phyloP scores from a whole-genome alignment of 179 eudicot species.

The Dionaea muscipula region DNA sequence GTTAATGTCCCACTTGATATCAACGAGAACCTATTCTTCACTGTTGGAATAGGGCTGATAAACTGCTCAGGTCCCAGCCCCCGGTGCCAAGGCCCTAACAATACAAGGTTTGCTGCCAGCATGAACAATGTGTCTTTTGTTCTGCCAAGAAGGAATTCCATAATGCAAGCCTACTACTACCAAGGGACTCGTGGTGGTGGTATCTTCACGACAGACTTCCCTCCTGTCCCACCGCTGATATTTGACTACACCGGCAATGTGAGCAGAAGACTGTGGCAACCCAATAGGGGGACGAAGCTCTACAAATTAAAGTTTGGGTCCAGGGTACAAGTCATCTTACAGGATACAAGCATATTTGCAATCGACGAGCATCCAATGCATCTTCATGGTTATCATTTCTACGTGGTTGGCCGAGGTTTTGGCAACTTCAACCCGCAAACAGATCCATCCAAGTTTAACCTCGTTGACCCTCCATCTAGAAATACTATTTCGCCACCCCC shows the following conservation, averaged over 20 bases:
- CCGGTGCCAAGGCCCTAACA: constrained; percentile 75
- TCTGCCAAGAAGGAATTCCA: constrained; percentile 41
- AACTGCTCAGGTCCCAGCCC: constrained; percentile 58
- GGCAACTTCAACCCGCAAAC: constrained; percentile 37
- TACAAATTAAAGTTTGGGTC: constrained; percentile 63
- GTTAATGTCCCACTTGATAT: constrained; percentile 35
- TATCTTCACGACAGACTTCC: constrained; percentile 73
- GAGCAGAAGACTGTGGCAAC: constrained; percentile 58
- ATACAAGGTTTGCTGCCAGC: constrained; percentile 67
- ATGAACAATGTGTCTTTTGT: constrained; percentile 70
- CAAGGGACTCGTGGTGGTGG: constrained; percentile 56
- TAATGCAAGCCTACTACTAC: constrained; percentile 52
- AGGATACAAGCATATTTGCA: constrained; percentile 53
- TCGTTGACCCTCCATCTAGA: constrained; percentile 41
- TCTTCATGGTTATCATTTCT: constrained; percentile 75
- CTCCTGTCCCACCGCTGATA: constrained; percentile 51
- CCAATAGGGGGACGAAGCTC: constrained; percentile 50
- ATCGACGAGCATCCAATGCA: constrained; percentile 86
- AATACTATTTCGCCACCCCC: constrained; percentile 51
- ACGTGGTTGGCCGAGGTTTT: constrained; percentile 42
- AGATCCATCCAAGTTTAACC: constrained; percentile 32
- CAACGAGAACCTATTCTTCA: constrained; percentile 37
- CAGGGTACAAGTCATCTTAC: constrained; percentile 52
- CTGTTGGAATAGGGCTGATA: constrained; percentile 53
- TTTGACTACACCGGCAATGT: constrained; percentile 80